These are phyloP conservation scores for Begonia peltatifolia DNA, from an alignment of 306 rosid genomes.

Conservation along the genomic window DNA sequence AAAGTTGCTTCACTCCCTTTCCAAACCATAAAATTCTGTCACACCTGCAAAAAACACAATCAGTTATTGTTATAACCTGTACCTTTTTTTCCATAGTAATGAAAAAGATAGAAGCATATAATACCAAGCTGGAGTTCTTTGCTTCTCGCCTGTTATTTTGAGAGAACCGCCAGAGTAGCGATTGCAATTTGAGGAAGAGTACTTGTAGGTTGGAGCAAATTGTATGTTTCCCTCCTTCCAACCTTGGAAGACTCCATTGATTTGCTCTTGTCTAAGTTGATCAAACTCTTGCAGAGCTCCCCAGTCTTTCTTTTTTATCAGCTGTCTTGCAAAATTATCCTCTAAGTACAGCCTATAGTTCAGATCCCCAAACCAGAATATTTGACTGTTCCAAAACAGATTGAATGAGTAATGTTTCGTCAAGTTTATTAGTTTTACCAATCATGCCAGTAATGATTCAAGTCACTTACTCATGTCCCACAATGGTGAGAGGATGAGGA, in stretches of 20 bases:
- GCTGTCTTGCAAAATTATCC: constrained; percentile 24
- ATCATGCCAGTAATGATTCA: background rate
- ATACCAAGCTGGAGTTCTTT: constrained; percentile 96
- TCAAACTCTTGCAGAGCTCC: constrained; percentile 66
- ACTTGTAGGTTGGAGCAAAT: constrained; percentile 88
- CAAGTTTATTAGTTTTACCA: background rate
- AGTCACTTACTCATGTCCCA: constrained; percentile 81
- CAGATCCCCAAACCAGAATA: constrained; percentile 57
- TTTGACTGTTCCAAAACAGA: constrained; percentile 25
- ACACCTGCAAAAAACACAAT: constrained; percentile 42
- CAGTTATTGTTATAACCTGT: background rate
- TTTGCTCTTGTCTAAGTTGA: constrained; percentile 63
- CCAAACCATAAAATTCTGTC: constrained; percentile 91
- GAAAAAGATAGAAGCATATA: background rate
- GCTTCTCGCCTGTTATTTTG: constrained; percentile 64
- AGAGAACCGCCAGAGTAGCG: constrained; percentile 63
- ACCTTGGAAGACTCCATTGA: constrained; percentile 68
- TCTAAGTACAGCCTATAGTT: constrained; percentile 46
- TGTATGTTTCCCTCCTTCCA: constrained; percentile 88
- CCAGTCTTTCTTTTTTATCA: constrained; percentile 42
- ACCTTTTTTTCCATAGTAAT: background rate
- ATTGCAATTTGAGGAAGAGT: constrained; percentile 43
- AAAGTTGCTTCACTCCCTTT: constrained; percentile 71
- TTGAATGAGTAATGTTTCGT: background rate
- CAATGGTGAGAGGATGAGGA: constrained; percentile 51